Evolutionary conservation across 1,284 basidiomycete genomes (phyloP).

Genomic region (Trichosporon sp.): DNA sequence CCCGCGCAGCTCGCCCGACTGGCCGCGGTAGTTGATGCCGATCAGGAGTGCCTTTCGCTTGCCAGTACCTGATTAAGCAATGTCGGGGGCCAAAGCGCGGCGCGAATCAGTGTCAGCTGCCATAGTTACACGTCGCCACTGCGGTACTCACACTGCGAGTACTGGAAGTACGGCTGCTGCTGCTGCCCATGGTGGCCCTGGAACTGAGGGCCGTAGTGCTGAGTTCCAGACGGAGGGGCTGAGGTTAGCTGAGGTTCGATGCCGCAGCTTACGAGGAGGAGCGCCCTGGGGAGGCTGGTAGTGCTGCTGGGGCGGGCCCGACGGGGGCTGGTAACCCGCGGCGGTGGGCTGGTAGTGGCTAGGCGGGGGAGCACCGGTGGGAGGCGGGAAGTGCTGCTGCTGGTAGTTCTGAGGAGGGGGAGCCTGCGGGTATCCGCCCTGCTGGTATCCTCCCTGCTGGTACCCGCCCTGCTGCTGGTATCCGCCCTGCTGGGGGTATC

Average conservation of each 20-base stretch:
- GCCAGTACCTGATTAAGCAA: constrained; percentile 38
- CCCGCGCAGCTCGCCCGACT: constrained; percentile 67
- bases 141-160: constrained; percentile 72
- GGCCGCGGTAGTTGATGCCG: constrained; percentile 73
- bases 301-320: constrained; percentile 16
- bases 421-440: background rate
- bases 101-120: background rate
- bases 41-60: constrained; percentile 48
- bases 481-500: constrained; percentile 18
- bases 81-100: background rate
- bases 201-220: constrained; percentile 69
- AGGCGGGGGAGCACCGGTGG: constrained; percentile 27
- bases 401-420: background rate
- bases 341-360: constrained; percentile 27
- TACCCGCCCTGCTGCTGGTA: constrained; percentile 16
- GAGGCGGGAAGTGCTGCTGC: constrained; percentile 24
- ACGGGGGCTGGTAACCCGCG: constrained; percentile 25
- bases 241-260: too few relatives aligned
- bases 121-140: background rate
- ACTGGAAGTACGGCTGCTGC: constrained; percentile 70
- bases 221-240: constrained; percentile 62
- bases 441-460: constrained; percentile 18
- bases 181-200: constrained; percentile 62
- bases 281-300: constrained; percentile 19
- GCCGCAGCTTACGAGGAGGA: constrained; percentile 22